Percentiles rank a stretch among this genome's conserved stretches.
These are phyloP conservation scores for Thermoascus crustaceus DNA, from an alignment of 2,329 filamentous ascomycete species.

Conservation along the genomic window DNA sequence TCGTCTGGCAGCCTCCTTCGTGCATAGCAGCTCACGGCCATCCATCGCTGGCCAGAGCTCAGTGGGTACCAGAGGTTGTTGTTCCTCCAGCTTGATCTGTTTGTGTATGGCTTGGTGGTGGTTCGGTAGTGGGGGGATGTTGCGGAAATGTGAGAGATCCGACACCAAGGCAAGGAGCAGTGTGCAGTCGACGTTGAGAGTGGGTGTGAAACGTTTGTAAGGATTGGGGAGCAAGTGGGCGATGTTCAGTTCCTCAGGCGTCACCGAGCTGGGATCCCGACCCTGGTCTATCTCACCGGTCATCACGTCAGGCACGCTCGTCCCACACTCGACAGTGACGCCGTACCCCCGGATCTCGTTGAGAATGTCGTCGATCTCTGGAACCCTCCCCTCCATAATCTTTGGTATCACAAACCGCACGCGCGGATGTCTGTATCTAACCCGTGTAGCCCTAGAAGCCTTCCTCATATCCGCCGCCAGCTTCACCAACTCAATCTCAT, in stretches of 20 bases:
- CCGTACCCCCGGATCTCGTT: slow-evolving; percentile 48
- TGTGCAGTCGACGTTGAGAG: slow-evolving; percentile 47
- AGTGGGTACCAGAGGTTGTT: slow-evolving; percentile 52
- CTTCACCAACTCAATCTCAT: slow-evolving; percentile 52
- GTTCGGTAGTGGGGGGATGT: slow-evolving; percentile 39
- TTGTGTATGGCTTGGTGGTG: slow-evolving; percentile 53
- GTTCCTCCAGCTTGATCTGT: slow-evolving; percentile 57
- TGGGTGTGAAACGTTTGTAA: slow-evolving; percentile 34
- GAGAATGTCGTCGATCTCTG: slow-evolving; percentile 51
- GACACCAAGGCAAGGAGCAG: slow-evolving; percentile 65
- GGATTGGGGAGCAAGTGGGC: slow-evolving; percentile 31
- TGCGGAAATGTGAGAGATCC: slow-evolving; percentile 57
- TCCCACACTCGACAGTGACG: slow-evolving; percentile 31
- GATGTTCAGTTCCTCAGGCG: slow-evolving; percentile 16
- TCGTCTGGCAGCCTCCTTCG: slow-evolving; percentile 54
- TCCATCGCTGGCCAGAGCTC: slow-evolving; percentile 56
- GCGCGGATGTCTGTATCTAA: slow-evolving; percentile 52
- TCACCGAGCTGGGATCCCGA: slow-evolving; percentile 6
- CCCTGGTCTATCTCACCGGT: slow-evolving; percentile 5
- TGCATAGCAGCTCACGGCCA: slow-evolving; percentile 55
- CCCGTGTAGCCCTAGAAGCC: slow-evolving; percentile 48
- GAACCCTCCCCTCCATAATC: slow-evolving; percentile 41
- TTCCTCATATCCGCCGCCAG: slow-evolving; percentile 51
- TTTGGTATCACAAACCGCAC: slow-evolving; percentile 56
- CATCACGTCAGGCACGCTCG: slow-evolving; percentile 10